phyloP scores from a whole-genome alignment of 2,329 filamentous ascomycete species.

The Ceratocystis ficicola region DNA sequence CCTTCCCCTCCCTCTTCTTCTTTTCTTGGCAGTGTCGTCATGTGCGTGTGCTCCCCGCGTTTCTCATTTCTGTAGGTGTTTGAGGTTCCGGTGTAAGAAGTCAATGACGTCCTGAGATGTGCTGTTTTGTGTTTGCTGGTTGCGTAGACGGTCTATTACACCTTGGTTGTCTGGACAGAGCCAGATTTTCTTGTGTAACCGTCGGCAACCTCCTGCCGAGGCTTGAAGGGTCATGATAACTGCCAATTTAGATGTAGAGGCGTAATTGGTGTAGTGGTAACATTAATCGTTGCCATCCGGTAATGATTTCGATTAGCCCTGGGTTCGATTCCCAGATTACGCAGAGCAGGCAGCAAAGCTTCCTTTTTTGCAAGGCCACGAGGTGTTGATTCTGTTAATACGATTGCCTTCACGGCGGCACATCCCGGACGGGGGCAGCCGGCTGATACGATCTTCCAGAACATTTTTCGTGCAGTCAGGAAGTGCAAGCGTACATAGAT shows the following conservation, averaged over 20 bases:
- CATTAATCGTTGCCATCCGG: constrained; percentile 21
- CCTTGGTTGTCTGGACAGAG: neutral
- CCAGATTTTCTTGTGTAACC: neutral
- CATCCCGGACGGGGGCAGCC: no score
- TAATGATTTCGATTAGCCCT: constrained; percentile 21
- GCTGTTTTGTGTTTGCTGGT: neutral
- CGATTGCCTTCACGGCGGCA: no score
- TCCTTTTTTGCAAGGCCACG: neutral
- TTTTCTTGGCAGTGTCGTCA: no score
- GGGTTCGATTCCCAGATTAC: constrained; percentile 21
- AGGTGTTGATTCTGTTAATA: no score
- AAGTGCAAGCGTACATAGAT: no score
- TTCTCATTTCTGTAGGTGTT: neutral
- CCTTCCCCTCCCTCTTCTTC: no score
- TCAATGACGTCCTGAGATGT: neutral
- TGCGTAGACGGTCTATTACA: neutral
- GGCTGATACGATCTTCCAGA: no score
- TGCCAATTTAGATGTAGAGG: neutral
- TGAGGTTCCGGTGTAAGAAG: no score
- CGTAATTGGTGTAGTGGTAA: constrained; percentile 21
- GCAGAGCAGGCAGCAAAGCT: neutral
- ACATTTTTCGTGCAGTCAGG: no score
- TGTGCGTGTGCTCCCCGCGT: neutral
- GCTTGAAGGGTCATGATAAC: no score
- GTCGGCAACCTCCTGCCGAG: no score